Base-by-base conservation (phyloP, 2,329 filamentous ascomycete genomes). In the Stemphylium beticola region DNA sequence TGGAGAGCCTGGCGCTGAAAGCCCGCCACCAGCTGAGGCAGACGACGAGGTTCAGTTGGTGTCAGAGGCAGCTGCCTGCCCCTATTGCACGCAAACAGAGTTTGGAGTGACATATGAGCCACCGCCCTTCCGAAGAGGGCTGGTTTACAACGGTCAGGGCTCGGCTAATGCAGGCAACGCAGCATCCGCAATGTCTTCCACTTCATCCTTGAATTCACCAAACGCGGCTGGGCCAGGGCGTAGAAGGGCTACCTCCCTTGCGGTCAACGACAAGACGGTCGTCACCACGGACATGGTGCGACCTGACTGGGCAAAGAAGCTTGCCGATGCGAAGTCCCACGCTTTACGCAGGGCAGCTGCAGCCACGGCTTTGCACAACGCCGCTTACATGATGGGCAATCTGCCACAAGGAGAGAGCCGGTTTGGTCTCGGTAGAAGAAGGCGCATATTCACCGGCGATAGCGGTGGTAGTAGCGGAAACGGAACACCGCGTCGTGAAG, bases 31-130 rank as follows among this genome's bases (percentile, higher is more conserved):
- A 49, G 70, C 77, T 22, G 77, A 79, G 49, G 74, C 78, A 31
- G 83, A 81, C 55, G 80, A 81, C 57, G 79, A 87, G 41, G 79
- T 79, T 3, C 84, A 89, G 72, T 82, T 99, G 14, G 89, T 96
- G 1, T 97, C 93, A 6, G 93, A 98, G 70, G 91, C 95, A 2
- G 91, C 95, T 1, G 86, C 88, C 20, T 99, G 95, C 72, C 95
- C 95, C 0, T 99, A 97, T 75, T 99, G 95, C 75, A 92, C 95
- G 45, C 92, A 95, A 64, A 87, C 92, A 1, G 93, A 99, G 62
- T 97, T 98, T 71, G 95, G 95, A 41, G 90, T 99, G n/a, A 96
- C 91, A 0, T 99, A 97, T 74, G 87, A 93, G 4, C 84, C 92
- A 11, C 95, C 95, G 2, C 87, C 91, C 0, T 98, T 98, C 79